A percentile compares a stretch with the other conserved stretches of the same genome.
Evolutionary conservation across 2,329 filamentous ascomycete genomes (phyloP).

Genomic region (Lachnellula cervina): DNA sequence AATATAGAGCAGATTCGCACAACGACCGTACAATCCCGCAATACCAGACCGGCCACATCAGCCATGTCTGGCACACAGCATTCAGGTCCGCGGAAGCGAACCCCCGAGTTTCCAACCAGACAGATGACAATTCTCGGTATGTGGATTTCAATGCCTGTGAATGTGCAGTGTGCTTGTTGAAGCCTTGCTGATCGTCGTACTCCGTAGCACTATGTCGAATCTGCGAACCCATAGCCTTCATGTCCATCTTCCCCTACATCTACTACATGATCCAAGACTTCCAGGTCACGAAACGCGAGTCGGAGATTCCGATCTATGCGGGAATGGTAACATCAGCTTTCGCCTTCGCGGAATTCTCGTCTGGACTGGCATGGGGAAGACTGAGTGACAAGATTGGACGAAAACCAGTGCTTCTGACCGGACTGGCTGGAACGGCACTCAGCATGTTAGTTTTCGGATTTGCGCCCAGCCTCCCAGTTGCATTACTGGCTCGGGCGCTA

Average conservation of each 20-base stretch:
- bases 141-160: slow-evolving; percentile 18
- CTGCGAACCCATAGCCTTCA: slow-evolving; percentile 98
- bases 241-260: slow-evolving; percentile 98
- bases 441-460: slow-evolving; percentile 95
- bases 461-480: slow-evolving; percentile 72
- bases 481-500: slow-evolving; percentile 80
- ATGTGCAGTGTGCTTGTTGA: background rate
- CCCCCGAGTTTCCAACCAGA: slow-evolving; percentile 36
- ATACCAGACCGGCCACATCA: slow-evolving; percentile 7
- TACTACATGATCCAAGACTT: slow-evolving; percentile 97
- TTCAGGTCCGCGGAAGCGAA: slow-evolving; percentile 30
- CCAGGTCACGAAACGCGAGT: slow-evolving; percentile 71
- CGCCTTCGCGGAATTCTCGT: slow-evolving; percentile 90
- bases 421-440: slow-evolving; percentile 83
- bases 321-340: slow-evolving; percentile 96
- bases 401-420: slow-evolving; percentile 85
- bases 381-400: slow-evolving; percentile 88
- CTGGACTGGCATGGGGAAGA: slow-evolving; percentile 87
- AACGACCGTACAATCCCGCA: background rate
- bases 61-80: slow-evolving; percentile 23
- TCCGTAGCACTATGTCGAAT: slow-evolving; percentile 79
- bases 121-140: slow-evolving; percentile 52
- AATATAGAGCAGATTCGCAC: background rate
- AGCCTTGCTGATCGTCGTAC: background rate
- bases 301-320: slow-evolving; percentile 83